These are phyloP conservation scores for Plasmodium blacklocki DNA, from an alignment of 169 alveolate species.

Conservation along the genomic window DNA sequence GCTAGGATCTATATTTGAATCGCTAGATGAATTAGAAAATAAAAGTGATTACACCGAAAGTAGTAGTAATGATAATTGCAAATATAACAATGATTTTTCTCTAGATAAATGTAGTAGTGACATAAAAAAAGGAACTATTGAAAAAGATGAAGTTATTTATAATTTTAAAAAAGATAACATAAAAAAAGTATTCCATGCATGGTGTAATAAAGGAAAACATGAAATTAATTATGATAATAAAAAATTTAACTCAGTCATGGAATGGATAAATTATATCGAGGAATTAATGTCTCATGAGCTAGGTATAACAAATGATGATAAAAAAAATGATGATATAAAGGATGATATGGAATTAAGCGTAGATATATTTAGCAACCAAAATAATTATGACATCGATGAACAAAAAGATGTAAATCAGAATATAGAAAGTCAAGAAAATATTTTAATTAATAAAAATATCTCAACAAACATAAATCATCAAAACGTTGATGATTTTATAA, in stretches of 20 bases:
- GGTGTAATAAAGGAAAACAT: slow-evolving; percentile 73
- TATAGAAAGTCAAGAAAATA: background rate
- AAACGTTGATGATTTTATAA: background rate
- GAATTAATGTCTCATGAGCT: slow-evolving; percentile 49
- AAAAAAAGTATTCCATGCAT: slow-evolving; percentile 66
- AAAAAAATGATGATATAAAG: background rate
- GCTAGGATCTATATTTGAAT: slow-evolving; percentile 68
- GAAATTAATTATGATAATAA: slow-evolving; percentile 70
- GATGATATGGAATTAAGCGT: background rate
- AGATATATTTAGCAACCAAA: slow-evolving; percentile 12
- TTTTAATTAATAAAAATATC: background rate
- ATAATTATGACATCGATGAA: slow-evolving; percentile 2
- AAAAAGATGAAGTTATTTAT: slow-evolving; percentile 68
- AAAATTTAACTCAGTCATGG: slow-evolving; percentile 70
- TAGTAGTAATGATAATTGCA: slow-evolving; percentile 60
- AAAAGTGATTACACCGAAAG: slow-evolving; percentile 63
- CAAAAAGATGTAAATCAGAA: background rate
- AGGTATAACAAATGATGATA: background rate
- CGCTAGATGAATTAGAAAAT: slow-evolving; percentile 64
- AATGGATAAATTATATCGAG: slow-evolving; percentile 71
- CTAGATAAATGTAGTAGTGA: slow-evolving; percentile 12
- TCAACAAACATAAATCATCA: slow-evolving; percentile 2
- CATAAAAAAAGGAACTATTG: slow-evolving; percentile 36
- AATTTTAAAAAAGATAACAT: slow-evolving; percentile 59
- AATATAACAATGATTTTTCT: slow-evolving; percentile 36